Conservation (phyloP, 1,284 basidiomycete species). For the Rhodotorula sp. region DNA sequence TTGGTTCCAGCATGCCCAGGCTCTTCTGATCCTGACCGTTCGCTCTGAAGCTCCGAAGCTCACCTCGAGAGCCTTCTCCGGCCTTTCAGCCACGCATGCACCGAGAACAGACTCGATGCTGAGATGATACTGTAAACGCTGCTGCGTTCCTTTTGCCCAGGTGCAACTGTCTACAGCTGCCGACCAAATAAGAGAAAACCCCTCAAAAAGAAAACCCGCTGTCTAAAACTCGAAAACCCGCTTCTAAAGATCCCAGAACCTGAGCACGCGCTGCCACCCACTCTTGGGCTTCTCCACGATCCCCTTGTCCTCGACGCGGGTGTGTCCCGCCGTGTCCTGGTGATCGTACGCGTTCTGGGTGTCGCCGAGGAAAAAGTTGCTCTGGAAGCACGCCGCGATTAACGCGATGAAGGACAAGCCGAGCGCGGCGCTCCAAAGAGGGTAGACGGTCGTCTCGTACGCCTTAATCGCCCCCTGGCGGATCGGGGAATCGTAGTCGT, state of each 20-base stretch:
- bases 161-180: no score
- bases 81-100: no score
- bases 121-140: no score
- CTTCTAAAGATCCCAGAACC: slow-evolving; percentile 1
- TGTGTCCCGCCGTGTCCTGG: slow-evolving; percentile 7
- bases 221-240: no score
- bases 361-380: slow-evolving; percentile 29
- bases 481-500: slow-evolving; percentile 20
- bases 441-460: slow-evolving; percentile 32
- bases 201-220: no score
- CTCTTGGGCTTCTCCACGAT: not conserved
- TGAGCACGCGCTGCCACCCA: slow-evolving; percentile 1
- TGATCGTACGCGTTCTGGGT: slow-evolving; percentile 30
- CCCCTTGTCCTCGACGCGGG: not conserved
- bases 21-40: no score
- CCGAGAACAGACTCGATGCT: no score
- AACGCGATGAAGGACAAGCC: slow-evolving; percentile 38
- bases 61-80: no score
- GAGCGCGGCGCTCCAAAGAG: slow-evolving; percentile 36
- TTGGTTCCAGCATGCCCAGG: no score
- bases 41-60: no score
- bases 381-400: slow-evolving; percentile 35
- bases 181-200: no score
- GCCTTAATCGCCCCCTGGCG: slow-evolving; percentile 34
- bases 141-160: no score